A percentile compares a stretch with the other conserved stretches of the same genome.
These are phyloP conservation scores for Penium margaritaceum DNA, from an alignment of 139 green algal genomes.

Conservation along the genomic window DNA sequence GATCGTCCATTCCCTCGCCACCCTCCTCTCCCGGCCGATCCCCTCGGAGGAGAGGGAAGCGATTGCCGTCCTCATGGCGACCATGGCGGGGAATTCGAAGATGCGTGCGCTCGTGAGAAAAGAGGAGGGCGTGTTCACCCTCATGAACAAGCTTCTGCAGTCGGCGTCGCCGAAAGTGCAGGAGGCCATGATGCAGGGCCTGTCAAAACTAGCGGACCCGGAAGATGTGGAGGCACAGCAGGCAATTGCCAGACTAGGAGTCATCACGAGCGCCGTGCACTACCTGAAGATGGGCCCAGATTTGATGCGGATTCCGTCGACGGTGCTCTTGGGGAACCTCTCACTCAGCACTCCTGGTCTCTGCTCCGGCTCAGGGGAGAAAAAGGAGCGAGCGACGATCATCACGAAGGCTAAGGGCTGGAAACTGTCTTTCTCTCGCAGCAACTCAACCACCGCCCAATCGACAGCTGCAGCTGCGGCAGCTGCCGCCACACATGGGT, in stretches of 20 bases:
- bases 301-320: background rate
- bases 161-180: background rate
- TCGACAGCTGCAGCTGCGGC: background rate
- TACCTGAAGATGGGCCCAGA: constrained; percentile 18
- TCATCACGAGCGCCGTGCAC: constrained; percentile 6
- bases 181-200: constrained; percentile 4
- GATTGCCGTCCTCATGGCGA: constrained; percentile 1
- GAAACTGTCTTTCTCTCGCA: background rate
- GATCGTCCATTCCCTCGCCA: constrained; percentile 7
- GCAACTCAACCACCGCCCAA: background rate
- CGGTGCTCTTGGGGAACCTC: constrained; percentile 24
- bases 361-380: background rate
- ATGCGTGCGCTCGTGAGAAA: constrained; percentile 15
- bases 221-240: constrained; percentile 16
- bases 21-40: constrained; percentile 1
- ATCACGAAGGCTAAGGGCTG: background rate
- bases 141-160: constrained; percentile 12
- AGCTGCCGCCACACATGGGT: too few species aligned
- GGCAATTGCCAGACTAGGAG: background rate
- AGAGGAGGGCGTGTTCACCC: constrained; percentile 12
- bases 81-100: constrained; percentile 14
- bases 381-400: too few species aligned
- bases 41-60: constrained; percentile 24
- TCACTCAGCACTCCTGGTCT: constrained; percentile 12
- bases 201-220: constrained; percentile 23